Evolutionary conservation across 768 basidiomycete genomes (phyloP), one percentile per base, ranked within the genome.

Genomic region (Mycena sanguinolenta): DNA sequence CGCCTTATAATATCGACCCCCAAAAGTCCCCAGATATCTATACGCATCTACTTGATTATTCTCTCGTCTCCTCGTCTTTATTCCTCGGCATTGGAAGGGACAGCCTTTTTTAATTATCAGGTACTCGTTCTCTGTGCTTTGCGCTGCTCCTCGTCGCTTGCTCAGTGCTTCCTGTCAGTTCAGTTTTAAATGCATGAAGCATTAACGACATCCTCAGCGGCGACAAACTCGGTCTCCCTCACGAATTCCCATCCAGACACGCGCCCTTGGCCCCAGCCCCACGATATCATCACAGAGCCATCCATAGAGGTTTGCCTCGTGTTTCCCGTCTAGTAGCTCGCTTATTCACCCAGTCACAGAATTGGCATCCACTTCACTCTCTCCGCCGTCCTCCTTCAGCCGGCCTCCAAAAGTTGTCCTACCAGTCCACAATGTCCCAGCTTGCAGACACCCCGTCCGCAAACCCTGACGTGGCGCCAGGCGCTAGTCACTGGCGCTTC

Each of bases 101-200:
- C 78, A 74, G 68, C 65, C 64, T 69, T 79, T n/a, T 73, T 78
- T 82, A 85, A 84, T 85, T 83, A 83, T 81, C 82, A 81, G 84
- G 82, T 52, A 53, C 46, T 52, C 38, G 46, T 71, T 58, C 73
- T 65, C 63, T 59, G 67, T 69, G 71, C 58, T 70, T 67, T 72
- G 75, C 67, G 69, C 65, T 70, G 75, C 32, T 78, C 66, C 71
- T 72, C 63, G 75, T 77, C 75, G 75, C 77, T 78, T 75, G 76
- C 79, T 82, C 42, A n/a, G 17, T 23, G 21, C 12, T 12, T 14
- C 9, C 60, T 61, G 46, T 57, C 64, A 83, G 80, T 81, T 50
- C 64, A 84, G 79, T 82, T 87, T 89, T 88, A 87, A 87, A 92
- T 92, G 90, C 88, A 88, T 87, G 86, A 88, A 83, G 85, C 87